Percentiles rank a stretch among this genome's conserved stretches.
Evolutionary conservation across 2,329 filamentous ascomycete genomes (phyloP).

Genomic region (Colletotrichum incanum): DNA sequence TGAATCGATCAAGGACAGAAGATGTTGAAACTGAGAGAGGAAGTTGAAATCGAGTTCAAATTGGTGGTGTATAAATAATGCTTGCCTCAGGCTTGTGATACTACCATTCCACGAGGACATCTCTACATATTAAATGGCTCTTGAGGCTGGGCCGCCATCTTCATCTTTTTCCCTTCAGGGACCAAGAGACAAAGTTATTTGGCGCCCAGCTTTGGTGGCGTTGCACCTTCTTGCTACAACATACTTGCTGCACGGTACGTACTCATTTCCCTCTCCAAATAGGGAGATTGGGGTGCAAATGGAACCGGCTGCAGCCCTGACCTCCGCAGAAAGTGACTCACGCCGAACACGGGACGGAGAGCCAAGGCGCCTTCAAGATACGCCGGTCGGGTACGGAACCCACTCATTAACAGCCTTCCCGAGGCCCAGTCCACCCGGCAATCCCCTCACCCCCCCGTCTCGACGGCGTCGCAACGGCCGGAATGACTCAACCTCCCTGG

Average conservation of each 20-base stretch:
- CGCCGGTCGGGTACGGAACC: not conserved
- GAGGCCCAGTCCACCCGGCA: not conserved
- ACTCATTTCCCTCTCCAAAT: not conserved
- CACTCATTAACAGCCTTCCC: not conserved
- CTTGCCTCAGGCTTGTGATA: not conserved
- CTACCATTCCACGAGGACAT: not conserved
- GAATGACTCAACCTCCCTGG: conserved; percentile 29
- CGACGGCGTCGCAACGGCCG: conserved; percentile 18
- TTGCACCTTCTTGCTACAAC: conserved; percentile 1
- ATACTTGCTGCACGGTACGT: conserved; percentile 1
- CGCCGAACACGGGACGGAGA: conserved; percentile 30
- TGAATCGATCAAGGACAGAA: not conserved
- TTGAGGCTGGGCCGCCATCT: not conserved
- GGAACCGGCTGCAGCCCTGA: not conserved
- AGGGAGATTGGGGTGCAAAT: not conserved
- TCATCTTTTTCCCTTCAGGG: not conserved
- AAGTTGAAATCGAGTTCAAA: not conserved
- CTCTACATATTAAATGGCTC: not conserved
- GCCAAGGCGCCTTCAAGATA: not conserved
- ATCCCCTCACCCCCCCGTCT: conserved; percentile 1
- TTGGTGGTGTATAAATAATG: not conserved
- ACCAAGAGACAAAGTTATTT: not conserved
- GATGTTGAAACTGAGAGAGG: not conserved
- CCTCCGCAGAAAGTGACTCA: conserved; percentile 32
- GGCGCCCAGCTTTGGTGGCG: conserved; percentile 1